These are phyloP conservation scores for Backusella tuberculispora DNA, from an alignment of 192 early-diverging fungal species.

Conservation along the genomic window DNA sequence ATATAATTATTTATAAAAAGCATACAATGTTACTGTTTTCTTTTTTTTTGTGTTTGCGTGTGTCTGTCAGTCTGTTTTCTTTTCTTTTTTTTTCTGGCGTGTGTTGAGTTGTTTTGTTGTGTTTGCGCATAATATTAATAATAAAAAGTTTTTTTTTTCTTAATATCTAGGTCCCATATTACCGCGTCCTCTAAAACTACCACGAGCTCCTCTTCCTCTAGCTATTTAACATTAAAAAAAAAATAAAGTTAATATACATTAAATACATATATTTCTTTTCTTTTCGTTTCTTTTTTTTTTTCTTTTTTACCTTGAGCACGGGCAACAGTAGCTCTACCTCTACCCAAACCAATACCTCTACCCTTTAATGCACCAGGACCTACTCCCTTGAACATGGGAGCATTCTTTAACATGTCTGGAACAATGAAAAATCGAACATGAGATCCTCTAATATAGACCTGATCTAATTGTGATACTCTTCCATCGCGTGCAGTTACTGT, in stretches of 20 bases:
- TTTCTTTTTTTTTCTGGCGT: neutral
- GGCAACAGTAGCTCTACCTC: slow-evolving; percentile 82
- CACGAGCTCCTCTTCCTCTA: slow-evolving; percentile 31
- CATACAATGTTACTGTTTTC: neutral
- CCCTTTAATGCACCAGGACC: slow-evolving; percentile 83
- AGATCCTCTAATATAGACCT: slow-evolving; percentile 95
- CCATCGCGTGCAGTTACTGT: slow-evolving; percentile 93
- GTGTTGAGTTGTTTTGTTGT: too few relatives aligned
- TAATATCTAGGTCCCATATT: slow-evolving; percentile 19
- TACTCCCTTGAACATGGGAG: slow-evolving; percentile 96
- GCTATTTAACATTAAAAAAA: slow-evolving; percentile 9
- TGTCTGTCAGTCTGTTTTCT: neutral
- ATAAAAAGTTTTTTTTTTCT: neutral
- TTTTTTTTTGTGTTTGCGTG: neutral
- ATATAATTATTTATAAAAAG: neutral
- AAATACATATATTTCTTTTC: neutral
- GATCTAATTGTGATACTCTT: slow-evolving; percentile 87
- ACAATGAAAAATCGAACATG: slow-evolving; percentile 93
- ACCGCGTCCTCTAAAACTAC: slow-evolving; percentile 31
- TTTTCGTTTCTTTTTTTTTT: neutral
- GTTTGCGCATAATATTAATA: too few relatives aligned
- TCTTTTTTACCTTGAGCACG: slow-evolving; percentile 58
- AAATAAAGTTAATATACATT: neutral
- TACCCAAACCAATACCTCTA: slow-evolving; percentile 79
- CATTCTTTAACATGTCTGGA: slow-evolving; percentile 99